These are phyloP conservation scores for Artomyces pyxidatus DNA, from an alignment of 768 basidiomycete genomes.

Conservation along the genomic window DNA sequence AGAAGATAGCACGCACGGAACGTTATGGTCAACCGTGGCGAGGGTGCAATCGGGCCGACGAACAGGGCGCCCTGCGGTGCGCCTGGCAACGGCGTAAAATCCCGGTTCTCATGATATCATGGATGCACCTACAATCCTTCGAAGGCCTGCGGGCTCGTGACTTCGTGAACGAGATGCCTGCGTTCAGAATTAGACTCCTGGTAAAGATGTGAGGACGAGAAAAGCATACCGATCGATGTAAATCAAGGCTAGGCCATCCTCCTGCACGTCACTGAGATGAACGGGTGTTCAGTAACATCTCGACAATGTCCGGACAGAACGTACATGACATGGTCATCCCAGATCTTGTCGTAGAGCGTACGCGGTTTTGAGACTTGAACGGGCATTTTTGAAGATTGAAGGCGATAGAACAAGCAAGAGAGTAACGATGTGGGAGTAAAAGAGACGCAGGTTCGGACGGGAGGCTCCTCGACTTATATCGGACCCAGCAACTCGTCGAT, in stretches of 20 bases:
- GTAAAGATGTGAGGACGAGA: not conserved
- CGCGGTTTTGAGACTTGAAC: conserved; percentile 54
- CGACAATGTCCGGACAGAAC: no score
- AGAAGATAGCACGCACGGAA: conserved; percentile 28
- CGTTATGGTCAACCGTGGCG: conserved; percentile 54
- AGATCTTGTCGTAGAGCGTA: conserved; percentile 96
- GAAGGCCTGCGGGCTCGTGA: conserved; percentile 57
- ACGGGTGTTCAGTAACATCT: not conserved
- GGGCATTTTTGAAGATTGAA: conserved; percentile 36
- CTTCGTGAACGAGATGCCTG: conserved; percentile 56
- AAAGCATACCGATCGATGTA: conserved; percentile 48
- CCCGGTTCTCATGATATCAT: not conserved
- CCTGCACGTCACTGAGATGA: conserved; percentile 50
- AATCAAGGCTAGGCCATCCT: conserved; percentile 71
- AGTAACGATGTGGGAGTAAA: not conserved
- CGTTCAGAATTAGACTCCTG: conserved; percentile 6
- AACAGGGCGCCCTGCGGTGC: conserved; percentile 46
- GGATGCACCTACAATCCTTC: conserved; percentile 37
- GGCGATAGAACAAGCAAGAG: not conserved
- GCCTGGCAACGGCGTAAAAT: conserved; percentile 18
- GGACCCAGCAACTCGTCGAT: not conserved
- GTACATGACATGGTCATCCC: conserved; percentile 93
- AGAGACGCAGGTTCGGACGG: no score
- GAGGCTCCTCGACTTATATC: not conserved
- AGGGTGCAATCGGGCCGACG: conserved; percentile 58